Evolutionary conservation across 257 asterid species (phyloP), one percentile per base, ranked within the genome.

Genomic region (Cordia subcordata): DNA sequence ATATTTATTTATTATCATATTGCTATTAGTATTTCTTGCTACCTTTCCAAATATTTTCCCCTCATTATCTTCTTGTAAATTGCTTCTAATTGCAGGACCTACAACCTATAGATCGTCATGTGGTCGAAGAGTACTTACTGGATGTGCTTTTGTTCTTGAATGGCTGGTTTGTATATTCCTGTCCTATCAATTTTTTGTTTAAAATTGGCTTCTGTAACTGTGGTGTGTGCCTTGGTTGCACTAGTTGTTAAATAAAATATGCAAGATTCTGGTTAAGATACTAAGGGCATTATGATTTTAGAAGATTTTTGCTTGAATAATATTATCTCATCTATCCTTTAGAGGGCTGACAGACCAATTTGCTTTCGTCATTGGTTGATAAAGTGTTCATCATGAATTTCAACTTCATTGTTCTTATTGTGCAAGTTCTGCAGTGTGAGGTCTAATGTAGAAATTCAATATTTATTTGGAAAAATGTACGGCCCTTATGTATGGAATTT

Each of bases 61-160:
- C 18, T 54, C 1, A 12, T 20, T 4, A 40, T 42, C 32, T n/a
- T 39, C 35, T 65, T 18, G 68, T 58, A 63, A 58, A 62, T 49
- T 39, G 59, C 63, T 63, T 71, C 72, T 61, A 53, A 27, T 72
- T 50, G 78, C 92, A 93, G 99, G 95, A 86, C 72, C 65, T 88
- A 77, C 95, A 81, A 67, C 92, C 94, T 52, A 79, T 93, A 45
- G 99, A 93, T 74, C 95, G 95, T 56, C 87, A 85, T 45, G 87
- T 93, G 38, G 97, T 85, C 73, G 99, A 93, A 79, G 99, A 93
- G 75, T 93, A 89, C 79, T 62, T 93, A 72, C 67, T 93, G 86
- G 99, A 93, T 54, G 95, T 89, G 74, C 96, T 93, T 65, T 75
- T 79, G 22, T 93, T 74, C 82, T 73, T 93, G 72, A 93, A 89